phyloP scores from a whole-genome alignment of 2,329 filamentous ascomycete species.

The Esteya vermicola region DNA sequence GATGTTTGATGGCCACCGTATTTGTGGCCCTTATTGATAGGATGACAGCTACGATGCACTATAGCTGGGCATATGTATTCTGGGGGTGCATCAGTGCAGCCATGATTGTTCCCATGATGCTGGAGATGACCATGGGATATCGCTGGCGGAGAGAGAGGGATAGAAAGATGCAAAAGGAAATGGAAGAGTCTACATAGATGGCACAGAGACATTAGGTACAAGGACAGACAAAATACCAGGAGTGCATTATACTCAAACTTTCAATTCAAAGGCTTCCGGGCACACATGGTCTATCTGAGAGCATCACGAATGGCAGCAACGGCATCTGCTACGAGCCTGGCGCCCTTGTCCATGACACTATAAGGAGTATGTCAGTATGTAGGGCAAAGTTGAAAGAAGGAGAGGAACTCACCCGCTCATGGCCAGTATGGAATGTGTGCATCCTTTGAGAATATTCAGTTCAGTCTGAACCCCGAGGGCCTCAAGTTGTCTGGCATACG shows the following conservation, averaged over 20 bases:
- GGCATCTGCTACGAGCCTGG: constrained; percentile 3
- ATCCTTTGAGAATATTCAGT: constrained; percentile 17
- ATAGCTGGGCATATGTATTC: constrained; percentile 5
- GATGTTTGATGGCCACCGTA: constrained; percentile 15
- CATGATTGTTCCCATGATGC: constrained; percentile 6
- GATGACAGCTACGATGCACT: constrained; percentile 10
- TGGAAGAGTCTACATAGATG: neutral
- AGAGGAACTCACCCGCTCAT: constrained; percentile 2
- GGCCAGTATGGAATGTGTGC: constrained; percentile 7
- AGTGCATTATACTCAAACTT: too few species aligned
- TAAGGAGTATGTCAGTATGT: neutral
- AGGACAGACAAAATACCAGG: too few species aligned
- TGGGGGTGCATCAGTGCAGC: constrained; percentile 4
- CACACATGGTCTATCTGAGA: too few species aligned
- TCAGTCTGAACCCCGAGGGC: constrained; percentile 31
- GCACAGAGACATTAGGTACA: neutral
- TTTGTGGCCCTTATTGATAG: constrained; percentile 15
- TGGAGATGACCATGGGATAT: constrained; percentile 5
- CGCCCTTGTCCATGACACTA: constrained; percentile 5
- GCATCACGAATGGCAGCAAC: too few species aligned
- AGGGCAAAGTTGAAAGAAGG: neutral
- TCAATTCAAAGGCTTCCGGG: too few species aligned
- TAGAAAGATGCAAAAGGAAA: neutral
- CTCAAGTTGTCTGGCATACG: constrained; percentile 32
- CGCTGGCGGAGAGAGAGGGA: constrained; percentile 3